Evolutionary conservation across 768 basidiomycete genomes (phyloP).

Genomic region (Mycena chlorophos): DNA sequence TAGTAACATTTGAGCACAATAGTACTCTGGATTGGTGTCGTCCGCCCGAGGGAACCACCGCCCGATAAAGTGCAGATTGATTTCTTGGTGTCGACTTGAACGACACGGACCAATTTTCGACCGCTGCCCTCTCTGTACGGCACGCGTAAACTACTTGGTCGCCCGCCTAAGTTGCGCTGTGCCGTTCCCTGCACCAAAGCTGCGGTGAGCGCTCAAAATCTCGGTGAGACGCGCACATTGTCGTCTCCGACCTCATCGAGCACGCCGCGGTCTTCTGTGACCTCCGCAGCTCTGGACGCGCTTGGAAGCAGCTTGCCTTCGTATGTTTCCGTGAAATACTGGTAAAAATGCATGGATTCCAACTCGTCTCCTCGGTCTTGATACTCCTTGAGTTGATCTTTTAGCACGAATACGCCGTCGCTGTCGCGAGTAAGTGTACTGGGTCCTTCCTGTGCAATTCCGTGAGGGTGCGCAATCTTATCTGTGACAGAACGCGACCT

Average conservation of each 20-base stretch:
- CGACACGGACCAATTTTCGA: not conserved
- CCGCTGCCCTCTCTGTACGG: not conserved
- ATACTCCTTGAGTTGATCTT: conserved; percentile 22
- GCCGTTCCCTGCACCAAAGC: no score
- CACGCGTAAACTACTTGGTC: not conserved
- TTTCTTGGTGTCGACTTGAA: not conserved
- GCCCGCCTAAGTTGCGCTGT: not conserved
- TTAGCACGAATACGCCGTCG: not conserved
- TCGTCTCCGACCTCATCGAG: not conserved
- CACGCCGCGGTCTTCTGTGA: not conserved
- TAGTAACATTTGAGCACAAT: conserved; percentile 32
- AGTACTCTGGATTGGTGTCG: conserved; percentile 14
- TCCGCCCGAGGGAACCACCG: conserved; percentile 31
- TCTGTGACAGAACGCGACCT: not conserved
- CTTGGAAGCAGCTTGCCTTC: conserved; percentile 19
- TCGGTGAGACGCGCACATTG: no score
- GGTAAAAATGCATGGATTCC: not conserved
- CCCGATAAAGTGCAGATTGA: conserved; percentile 32
- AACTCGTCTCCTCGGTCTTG: conserved; percentile 19
- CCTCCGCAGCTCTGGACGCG: not conserved
- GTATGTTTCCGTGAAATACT: conserved; percentile 3
- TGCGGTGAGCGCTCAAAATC: no score
- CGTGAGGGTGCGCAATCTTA: not conserved
- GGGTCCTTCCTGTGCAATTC: not conserved
- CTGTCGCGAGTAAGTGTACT: not conserved